Percentiles rank a stretch among this genome's conserved stretches.
These are phyloP conservation scores for Phytophthora pluvialis DNA, from an alignment of 352 stramenopile species.

Conservation along the genomic window DNA sequence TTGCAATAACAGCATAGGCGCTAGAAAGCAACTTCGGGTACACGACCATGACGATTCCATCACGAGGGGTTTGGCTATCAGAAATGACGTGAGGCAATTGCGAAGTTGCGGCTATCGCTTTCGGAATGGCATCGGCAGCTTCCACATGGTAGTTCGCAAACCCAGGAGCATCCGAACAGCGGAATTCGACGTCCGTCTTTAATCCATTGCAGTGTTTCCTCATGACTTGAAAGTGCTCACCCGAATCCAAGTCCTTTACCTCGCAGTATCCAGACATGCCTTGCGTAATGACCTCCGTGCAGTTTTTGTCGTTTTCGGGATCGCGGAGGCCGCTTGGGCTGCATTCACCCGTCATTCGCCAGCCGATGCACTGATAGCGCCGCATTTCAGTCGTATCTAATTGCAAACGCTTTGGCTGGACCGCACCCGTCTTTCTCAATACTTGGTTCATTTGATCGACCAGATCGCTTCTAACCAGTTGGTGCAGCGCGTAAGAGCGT, in stretches of 20 bases:
- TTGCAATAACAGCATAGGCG: conserved; percentile 33
- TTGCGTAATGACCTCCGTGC: conserved; percentile 1
- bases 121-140: no score
- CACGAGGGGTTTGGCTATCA: conserved; percentile 8
- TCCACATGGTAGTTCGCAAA: conserved; percentile 18
- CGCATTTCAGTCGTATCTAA: no score
- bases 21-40: conserved; percentile 46
- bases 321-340: conserved; percentile 8
- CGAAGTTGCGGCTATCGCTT: no score
- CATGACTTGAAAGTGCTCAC: conserved; percentile 37
- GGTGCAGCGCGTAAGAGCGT: no score
- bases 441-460: no score
- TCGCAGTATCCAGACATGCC: conserved; percentile 42
- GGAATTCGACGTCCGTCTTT: conserved; percentile 35
- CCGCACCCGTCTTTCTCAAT: no score
- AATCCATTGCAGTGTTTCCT: conserved; percentile 27
- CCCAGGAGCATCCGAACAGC: conserved; percentile 45
- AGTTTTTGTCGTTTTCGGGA: conserved; percentile 11
- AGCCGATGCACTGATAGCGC: conserved; percentile 17
- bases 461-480: no score
- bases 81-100: conserved; percentile 3
- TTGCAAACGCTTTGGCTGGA: no score
- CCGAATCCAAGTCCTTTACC: conserved; percentile 24
- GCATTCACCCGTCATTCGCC: conserved; percentile 20
- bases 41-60: conserved; percentile 51